Base-by-base conservation (phyloP, 768 basidiomycete species). In the Termitomyces sp. region DNA sequence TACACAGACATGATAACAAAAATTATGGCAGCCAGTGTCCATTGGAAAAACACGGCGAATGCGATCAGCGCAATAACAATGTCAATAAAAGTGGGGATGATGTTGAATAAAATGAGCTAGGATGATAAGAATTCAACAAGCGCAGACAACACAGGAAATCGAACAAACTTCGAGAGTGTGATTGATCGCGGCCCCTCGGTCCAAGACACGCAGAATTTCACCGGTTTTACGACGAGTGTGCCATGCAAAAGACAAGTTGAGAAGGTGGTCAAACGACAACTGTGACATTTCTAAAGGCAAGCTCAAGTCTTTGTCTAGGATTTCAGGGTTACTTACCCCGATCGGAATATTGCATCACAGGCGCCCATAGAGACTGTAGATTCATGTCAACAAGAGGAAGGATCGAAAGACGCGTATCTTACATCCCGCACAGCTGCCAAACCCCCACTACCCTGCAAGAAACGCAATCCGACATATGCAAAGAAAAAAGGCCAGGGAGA, bases 261-360 rank as follows among this genome's bases (percentile, higher is more conserved):
- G 78, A 2, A 97, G 72, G 65, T 96, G 94, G 59, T 94, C 84
- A 72, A 90, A 92, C 10, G 92, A 88, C 53, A 94, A 76, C 64
- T 85, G 79, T 1, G 87, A 88, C 92, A 96, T 94, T 71, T 92
- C 90, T 86, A 63, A 16, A 62, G 18, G 22, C 26, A 35, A 58
- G 5, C 54, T 56, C 35, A 54, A 56, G 13, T 41, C 60, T 44
- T 33, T 46, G 51, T 20, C 43, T 51, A 26, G 33, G 28, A 32
- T 11, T 40, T 10, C 18, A 44, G 24, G 5, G 30, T 30, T 24
- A 26, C 43, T 58, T 61, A 81, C 83, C 82, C 65, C 87, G 74
- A 67, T 95, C 92, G 0, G 90, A 91, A 68, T 85, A 90, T 71
- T 93, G 92, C 82, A 93, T 89, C 44, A 98, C 88, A 1, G 93